Evolutionary conservation across 2,329 filamentous ascomycete genomes (phyloP), one percentile per base, ranked within the genome.

Genomic region (Daldinia sp.): DNA sequence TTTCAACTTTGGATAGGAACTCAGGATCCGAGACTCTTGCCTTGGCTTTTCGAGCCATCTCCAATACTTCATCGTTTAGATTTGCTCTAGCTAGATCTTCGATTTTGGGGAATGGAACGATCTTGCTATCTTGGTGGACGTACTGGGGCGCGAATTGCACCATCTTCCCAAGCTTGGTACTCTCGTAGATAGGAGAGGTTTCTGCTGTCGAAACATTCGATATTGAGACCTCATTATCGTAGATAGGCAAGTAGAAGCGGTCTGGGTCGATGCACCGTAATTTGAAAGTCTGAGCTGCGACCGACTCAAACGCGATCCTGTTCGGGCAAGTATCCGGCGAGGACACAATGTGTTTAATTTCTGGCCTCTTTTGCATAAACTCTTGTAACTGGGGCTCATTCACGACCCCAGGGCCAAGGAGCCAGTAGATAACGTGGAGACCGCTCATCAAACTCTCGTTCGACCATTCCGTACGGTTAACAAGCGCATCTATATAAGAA

Each of bases 361-460:
- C 72, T 1, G 80, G 75, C 67, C 87, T 85, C 32, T 84, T 81
- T 25, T 83, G 71, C 76, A 96, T 92, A 73, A 97, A 97, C 1
- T 84, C 77, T 58, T 84, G 83, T 15, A 99, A 77, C 19, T 81
- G 82, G 9, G 83, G 72, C 74, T 95, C 85, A 3, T 83, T 79
- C 5, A 83, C 80, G 11, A 98, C 82, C 2, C 85, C 87, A 3
- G 83, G 82, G 0, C 92, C 92, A 23, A 97, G 83, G 21, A 92
- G 88, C 94, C 95, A 99, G 69, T 95, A 85, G 49, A 96, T 85
- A 37, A 84, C 83, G 45, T 83, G 80, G 45, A 97, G 76, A 49
- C 89, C 85, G 5, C 81, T 80, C 82, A 92, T 92, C 30, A 96
- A 79, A 27, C 85, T 79, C 9, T 80, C 71, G 34, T 85, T 85